Base-by-base conservation (phyloP, 2,329 filamentous ascomycete species). In the Lachnellula cervina region DNA sequence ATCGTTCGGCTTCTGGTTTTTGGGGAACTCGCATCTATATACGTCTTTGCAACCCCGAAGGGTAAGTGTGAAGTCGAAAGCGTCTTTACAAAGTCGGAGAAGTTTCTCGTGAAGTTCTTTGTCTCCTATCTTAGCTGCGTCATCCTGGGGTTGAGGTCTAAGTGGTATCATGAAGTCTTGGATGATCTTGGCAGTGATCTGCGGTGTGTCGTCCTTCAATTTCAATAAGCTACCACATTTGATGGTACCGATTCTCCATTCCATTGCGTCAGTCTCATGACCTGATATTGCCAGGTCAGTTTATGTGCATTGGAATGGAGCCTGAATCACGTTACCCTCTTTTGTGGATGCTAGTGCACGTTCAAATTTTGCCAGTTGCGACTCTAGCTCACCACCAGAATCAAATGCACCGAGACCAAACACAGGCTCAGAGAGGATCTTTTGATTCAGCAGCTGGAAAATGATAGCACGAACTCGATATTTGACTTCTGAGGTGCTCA, bases 321-420 rank as follows among this genome's bases (percentile, higher is more conserved):
- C 21, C 21, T 21, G 21, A 21, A 21, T 2, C 32, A 19, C 17
- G 5, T 14, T 32, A 50, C n/a, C 16, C 34, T 11, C 34, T 9
- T 28, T 21, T 42, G 19, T 28, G n/a, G 38, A 14, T 34, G 16
- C 23, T 44, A 47, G 9, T 28, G 13, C 25, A n/a, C 7, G 13
- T 35, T 46, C 51, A 48, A 59, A 58, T 8, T 34, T 14, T 5
- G 3, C 25, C 21, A 59, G 34, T 8, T 21, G 17, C 4, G 4
- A 3, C 45, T 55, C 57, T 8, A 57, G 13, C 1, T 42, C 4
- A 4, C 48, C 45, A 1, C 34, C 32, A 37, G 32, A 5, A 6
- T 38, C 35, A 16, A 19, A 35, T 43, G 23, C 42, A 13, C 55
- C 42, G 11, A 59, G 48, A 3, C 57, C 57, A 47, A 58, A 60